These are phyloP conservation scores for Chernovozyma aurita DNA, from an alignment of 1,139 yeast species.

Conservation along the genomic window DNA sequence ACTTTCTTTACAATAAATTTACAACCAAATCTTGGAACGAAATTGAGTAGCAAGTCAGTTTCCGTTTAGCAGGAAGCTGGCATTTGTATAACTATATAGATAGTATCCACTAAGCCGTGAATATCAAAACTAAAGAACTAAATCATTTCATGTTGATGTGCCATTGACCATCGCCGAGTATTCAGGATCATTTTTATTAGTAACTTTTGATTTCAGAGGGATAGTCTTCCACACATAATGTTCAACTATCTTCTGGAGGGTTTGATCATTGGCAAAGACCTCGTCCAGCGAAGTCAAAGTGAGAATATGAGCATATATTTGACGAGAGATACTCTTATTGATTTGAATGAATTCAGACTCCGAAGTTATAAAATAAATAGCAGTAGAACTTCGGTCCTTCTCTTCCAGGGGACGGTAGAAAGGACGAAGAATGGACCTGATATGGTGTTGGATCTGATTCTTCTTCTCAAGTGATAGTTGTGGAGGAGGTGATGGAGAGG, in stretches of 20 bases:
- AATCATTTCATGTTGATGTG: too few relatives aligned
- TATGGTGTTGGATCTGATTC: constrained; percentile 2
- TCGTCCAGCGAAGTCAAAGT: constrained; percentile 7
- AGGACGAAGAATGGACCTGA: constrained; percentile 3
- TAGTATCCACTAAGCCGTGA: too few relatives aligned
- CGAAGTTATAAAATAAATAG: constrained; percentile 11
- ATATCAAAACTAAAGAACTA: too few relatives aligned
- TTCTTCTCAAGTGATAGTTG: constrained; percentile 2
- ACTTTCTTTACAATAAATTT: too few relatives aligned
- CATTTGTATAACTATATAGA: too few relatives aligned
- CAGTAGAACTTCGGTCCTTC: not conserved
- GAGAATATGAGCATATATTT: constrained; percentile 36
- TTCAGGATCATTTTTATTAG: too few relatives aligned
- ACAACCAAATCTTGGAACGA: too few relatives aligned
- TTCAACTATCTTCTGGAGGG: constrained; percentile 2
- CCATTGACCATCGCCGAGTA: too few relatives aligned
- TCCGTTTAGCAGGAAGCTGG: too few relatives aligned
- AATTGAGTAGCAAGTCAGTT: too few relatives aligned
- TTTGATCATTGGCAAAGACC: constrained; percentile 1
- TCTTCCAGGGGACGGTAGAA: constrained; percentile 1
- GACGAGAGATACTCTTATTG: constrained; percentile 37
- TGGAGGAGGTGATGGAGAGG: not conserved
- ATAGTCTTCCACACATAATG: not conserved
- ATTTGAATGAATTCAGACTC: constrained; percentile 33
- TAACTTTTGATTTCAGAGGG: too few relatives aligned